Evolutionary conservation across 805 yeast genomes (phyloP).

Genomic region (Lipomyces oligophaga): DNA sequence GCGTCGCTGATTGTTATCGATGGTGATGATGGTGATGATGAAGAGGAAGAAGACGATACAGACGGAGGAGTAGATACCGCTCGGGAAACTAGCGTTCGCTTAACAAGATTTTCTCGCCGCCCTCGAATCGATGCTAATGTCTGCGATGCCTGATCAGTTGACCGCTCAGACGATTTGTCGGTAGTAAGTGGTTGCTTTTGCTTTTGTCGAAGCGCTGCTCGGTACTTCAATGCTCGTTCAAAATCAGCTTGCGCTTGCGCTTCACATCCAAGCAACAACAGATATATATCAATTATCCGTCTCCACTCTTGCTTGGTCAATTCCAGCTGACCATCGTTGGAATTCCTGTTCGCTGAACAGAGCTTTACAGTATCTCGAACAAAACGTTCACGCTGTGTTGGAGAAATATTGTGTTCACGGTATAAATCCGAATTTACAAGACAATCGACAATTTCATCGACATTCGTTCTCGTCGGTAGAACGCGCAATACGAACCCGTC

Average conservation of each 20-base stretch:
- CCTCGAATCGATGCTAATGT: not conserved
- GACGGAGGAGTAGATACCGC: slow-evolving; percentile 5
- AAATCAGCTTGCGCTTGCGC: slow-evolving; percentile 68
- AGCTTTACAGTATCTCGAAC: slow-evolving; percentile 56
- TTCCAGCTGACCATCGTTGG: too few species aligned
- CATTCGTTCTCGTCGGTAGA: slow-evolving; percentile 52
- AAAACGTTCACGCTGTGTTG: slow-evolving; percentile 51
- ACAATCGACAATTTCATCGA: slow-evolving; percentile 46
- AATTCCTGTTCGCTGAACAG: slow-evolving; percentile 41
- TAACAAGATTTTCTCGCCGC: slow-evolving; percentile 5
- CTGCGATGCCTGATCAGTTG: slow-evolving; percentile 3
- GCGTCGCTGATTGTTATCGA: not conserved
- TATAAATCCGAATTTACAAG: slow-evolving; percentile 62
- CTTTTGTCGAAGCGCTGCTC: slow-evolving; percentile 37
- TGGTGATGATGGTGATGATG: not conserved
- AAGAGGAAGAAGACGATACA: not conserved
- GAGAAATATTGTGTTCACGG: slow-evolving; percentile 56
- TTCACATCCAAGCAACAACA: slow-evolving; percentile 62
- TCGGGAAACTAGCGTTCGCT: slow-evolving; percentile 7
- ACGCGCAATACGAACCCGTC: slow-evolving; percentile 47
- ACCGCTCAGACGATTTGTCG: slow-evolving; percentile 3
- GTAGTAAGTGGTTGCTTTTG: slow-evolving; percentile 26
- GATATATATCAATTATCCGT: slow-evolving; percentile 65
- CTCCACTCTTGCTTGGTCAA: slow-evolving; percentile 62
- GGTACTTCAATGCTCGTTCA: slow-evolving; percentile 34